Base-by-base conservation (phyloP, 2,329 filamentous ascomycete species). In the Trichoderma sp. region DNA sequence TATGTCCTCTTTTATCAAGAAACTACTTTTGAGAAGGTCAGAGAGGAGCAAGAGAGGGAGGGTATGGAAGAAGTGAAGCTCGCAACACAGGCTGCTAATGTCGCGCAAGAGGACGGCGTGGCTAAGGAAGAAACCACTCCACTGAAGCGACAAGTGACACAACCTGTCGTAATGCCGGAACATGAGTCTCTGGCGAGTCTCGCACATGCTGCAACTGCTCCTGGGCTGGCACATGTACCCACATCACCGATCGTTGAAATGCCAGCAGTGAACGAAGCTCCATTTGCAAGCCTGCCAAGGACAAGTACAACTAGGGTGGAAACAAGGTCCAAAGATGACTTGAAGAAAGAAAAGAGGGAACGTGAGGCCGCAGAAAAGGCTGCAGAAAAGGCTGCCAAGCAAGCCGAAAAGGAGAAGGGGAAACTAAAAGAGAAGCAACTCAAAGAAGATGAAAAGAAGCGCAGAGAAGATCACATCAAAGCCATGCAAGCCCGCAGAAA, bases 1-100 rank as follows among this genome's bases (percentile, higher is more conserved):
- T 99, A 99, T 78, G 95, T 99, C 18, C 85, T 99, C 11, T 99
- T 99, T 81, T 99, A 99, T 82, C 96, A 98, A 80, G 95, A 99
- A 81, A 98, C 89, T 3, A 91, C 89, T 0, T 88, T 90, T 72
- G 89, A 91, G 76, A 89, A 90, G 76, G 86, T 90, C 68, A 84
- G 87, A 73, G 91, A 90, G 71, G 95, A 98, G 81, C 92, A 97
- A 79, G 94, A 97, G 77, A 91, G 89, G 61, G 94, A 97, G 80
- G 91, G 91, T 12, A 82, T 85, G 77, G 90, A 86, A 80, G 92
- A 90, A 78, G 86, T 87, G 70, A 85, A 85, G 77, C 81, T 88
- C 76, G 86, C 86, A 70, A 86, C 84, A 74, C 83, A 88, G 77
- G 86, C 87, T 61, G 88, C 88, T n/a, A 86, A 86, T 67, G 79